These are phyloP conservation scores for Vitis amurensis DNA, from an alignment of 164 flowering plant genomes.

Conservation along the genomic window DNA sequence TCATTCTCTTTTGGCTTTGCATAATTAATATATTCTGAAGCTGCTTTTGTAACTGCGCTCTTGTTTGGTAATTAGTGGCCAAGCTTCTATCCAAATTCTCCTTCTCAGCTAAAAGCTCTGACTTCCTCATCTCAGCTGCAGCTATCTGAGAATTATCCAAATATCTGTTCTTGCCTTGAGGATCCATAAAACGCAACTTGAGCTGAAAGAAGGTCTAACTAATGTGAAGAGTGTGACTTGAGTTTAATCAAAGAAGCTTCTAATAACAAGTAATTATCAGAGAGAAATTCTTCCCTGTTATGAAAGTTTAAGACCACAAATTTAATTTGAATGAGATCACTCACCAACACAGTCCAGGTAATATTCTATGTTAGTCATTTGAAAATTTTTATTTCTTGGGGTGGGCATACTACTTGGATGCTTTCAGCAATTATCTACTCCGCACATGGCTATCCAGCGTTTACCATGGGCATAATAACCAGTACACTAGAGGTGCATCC, in stretches of 20 bases:
- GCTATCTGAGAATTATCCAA: conserved; percentile 34
- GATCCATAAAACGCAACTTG: conserved; percentile 33
- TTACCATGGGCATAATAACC: too few species aligned
- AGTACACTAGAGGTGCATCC: too few species aligned
- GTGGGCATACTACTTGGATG: too few species aligned
- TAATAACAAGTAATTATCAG: background rate
- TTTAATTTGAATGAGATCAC: too few species aligned
- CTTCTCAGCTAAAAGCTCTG: conserved; percentile 36
- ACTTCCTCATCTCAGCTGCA: conserved; percentile 43
- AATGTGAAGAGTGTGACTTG: background rate
- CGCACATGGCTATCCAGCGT: accelerated
- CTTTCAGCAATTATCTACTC: too few species aligned
- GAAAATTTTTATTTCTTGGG: too few species aligned
- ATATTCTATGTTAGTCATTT: too few species aligned
- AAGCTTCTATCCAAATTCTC: conserved; percentile 41
- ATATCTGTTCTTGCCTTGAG: conserved; percentile 31
- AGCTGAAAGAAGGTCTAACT: conserved; percentile 30
- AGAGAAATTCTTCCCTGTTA: background rate
- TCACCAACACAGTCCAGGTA: too few species aligned
- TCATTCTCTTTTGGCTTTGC: conserved; percentile 17
- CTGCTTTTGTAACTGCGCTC: conserved; percentile 42
- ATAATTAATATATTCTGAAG: conserved; percentile 28
- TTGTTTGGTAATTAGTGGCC: conserved; percentile 40
- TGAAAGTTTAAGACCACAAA: background rate
- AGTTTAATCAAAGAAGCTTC: background rate